Evolutionary conservation across 768 basidiomycete genomes (phyloP).

Genomic region (Boletus reticuloceps): DNA sequence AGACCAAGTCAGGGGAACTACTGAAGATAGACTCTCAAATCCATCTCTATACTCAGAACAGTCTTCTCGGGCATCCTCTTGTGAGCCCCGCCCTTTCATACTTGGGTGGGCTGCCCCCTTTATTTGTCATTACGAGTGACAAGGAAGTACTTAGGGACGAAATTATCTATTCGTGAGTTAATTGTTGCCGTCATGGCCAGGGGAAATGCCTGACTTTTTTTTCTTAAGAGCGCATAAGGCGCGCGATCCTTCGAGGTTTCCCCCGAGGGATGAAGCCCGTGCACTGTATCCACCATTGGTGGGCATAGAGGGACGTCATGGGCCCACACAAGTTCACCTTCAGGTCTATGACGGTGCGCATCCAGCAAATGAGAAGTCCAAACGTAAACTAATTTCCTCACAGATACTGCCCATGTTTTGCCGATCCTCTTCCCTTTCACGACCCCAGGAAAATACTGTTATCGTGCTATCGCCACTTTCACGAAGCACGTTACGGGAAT

Average conservation of each 20-base stretch:
- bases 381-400: slow-evolving; percentile 1
- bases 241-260: slow-evolving; percentile 72
- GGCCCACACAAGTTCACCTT: slow-evolving; percentile 82
- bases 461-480: slow-evolving; percentile 73
- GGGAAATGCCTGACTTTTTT: not conserved
- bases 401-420: slow-evolving; percentile 70
- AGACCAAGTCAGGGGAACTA: slow-evolving; percentile 47
- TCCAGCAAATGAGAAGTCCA: slow-evolving; percentile 20
- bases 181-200: not conserved
- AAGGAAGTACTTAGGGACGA: slow-evolving; percentile 93
- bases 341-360: slow-evolving; percentile 83
- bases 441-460: slow-evolving; percentile 77
- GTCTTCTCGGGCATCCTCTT: slow-evolving; percentile 71
- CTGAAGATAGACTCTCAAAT: slow-evolving; percentile 65
- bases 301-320: slow-evolving; percentile 49
- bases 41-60: slow-evolving; percentile 85
- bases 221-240: slow-evolving; percentile 81
- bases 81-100: slow-evolving; percentile 80
- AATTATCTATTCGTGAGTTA: slow-evolving; percentile 74
- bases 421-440: slow-evolving; percentile 76
- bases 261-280: slow-evolving; percentile 42
- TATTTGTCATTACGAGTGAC: slow-evolving; percentile 82
- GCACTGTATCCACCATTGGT: slow-evolving; percentile 55
- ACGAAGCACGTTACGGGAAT: slow-evolving; percentile 62
- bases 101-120: slow-evolving; percentile 87